Base-by-base conservation (phyloP, 1,284 basidiomycete species). In the Ceratobasidium sp. region DNA sequence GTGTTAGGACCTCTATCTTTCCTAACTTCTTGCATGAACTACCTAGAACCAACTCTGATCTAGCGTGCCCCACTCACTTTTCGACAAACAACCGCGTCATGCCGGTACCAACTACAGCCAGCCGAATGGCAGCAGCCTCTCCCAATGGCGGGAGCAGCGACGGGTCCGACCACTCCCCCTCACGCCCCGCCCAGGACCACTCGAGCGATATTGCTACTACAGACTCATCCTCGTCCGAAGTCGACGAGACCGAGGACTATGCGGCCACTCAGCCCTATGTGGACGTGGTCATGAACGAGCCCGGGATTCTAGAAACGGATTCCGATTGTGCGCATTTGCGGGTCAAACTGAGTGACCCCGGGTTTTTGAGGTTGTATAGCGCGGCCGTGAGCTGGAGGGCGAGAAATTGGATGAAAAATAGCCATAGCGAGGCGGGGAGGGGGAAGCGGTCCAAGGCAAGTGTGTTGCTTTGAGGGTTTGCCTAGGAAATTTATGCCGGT, bases 211-310 rank as follows among this genome's bases (percentile, higher is more conserved):
- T 51, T 6, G 66, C 66, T 9, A 69, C 49, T n/a, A 69, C 66
- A 39, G 66, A 69, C 39, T 69, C 66, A 11, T 69, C 66, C 39
- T 69, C 66, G 27, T 69, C 66, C 19, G 66, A 69, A 16, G 51
- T 48, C 51, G 66, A 69, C 14, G 66, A 69, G 24, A 24, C 66
- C 14, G 31, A 53, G 19, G 64, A 66, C 7, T 61, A 61, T 31
- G 13, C 39, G 16, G 16, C 14, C 2, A 13, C 58, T 61, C 58
- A 39, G n/a, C 58, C 29, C 1, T 27, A n/a, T 27, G 53, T 41
- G 16, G 58, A 39, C 37, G 34, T 37, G 48, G 31, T 7, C 53
- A 51, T 46, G 61, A 63, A 63, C 58, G 58, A 39, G 16, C 34
- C 58, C 24, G 58, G 11, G 14, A 19, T 63, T 46, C 51, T n/a